Evolutionary conservation across 2,329 filamentous ascomycete species (phyloP).

Genomic region (Botrytis tulipae): DNA sequence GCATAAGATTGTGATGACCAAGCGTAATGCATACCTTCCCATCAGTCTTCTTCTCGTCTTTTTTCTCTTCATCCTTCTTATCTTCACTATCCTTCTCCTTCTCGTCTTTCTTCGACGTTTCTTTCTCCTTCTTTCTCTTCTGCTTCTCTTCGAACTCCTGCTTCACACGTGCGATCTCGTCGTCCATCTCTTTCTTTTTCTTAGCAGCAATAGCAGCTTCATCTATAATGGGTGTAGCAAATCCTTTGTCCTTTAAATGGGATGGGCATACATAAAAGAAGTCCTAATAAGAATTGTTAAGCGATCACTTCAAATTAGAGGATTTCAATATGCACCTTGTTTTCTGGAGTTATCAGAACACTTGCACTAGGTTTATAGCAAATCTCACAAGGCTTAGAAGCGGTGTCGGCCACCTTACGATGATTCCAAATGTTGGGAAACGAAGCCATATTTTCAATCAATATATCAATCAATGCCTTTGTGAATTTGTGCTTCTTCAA

Average conservation of each 20-base stretch:
- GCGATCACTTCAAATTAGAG: neutral
- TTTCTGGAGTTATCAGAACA: slow-evolving; percentile 85
- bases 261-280: slow-evolving; percentile 88
- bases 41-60: slow-evolving; percentile 45
- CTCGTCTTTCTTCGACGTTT: slow-evolving; percentile 59
- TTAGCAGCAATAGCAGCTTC: slow-evolving; percentile 60
- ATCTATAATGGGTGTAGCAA: slow-evolving; percentile 74
- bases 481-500: neutral
- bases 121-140: slow-evolving; percentile 64
- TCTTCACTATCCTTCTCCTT: slow-evolving; percentile 47
- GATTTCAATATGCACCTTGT: slow-evolving; percentile 60
- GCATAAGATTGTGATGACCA: neutral
- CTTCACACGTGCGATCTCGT: slow-evolving; percentile 62
- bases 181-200: slow-evolving; percentile 61
- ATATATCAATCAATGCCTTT: neutral
- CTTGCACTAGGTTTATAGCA: slow-evolving; percentile 87
- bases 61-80: slow-evolving; percentile 43
- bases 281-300: slow-evolving; percentile 51
- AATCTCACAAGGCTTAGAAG: slow-evolving; percentile 81
- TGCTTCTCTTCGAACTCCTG: slow-evolving; percentile 78
- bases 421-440: slow-evolving; percentile 81
- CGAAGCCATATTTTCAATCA: slow-evolving; percentile 35
- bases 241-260: slow-evolving; percentile 80
- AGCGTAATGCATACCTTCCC: slow-evolving; percentile 39
- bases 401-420: slow-evolving; percentile 81